A percentile compares a stretch with the other conserved stretches of the same genome.
These are phyloP conservation scores for Boletus tylopilopsis DNA, from an alignment of 768 basidiomycete species.

Conservation along the genomic window DNA sequence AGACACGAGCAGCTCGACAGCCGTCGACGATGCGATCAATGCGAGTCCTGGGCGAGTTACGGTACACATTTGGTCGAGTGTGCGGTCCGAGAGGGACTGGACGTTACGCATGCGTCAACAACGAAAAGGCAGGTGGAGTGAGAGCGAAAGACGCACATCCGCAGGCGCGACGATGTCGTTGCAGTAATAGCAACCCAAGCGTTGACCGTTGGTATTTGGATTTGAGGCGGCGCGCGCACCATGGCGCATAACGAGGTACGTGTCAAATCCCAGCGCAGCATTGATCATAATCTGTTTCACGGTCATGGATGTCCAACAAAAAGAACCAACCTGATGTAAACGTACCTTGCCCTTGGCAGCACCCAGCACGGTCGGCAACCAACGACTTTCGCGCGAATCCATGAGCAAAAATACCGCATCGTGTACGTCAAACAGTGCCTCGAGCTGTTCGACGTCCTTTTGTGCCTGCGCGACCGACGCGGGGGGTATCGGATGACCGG, in stretches of 20 bases:
- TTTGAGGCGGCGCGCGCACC: constrained; percentile 52
- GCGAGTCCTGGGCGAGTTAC: constrained; percentile 95
- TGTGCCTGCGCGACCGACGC: constrained; percentile 52
- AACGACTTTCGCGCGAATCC: constrained; percentile 97
- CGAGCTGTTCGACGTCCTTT: constrained; percentile 69
- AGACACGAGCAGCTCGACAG: constrained; percentile 88
- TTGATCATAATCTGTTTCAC: constrained; percentile 80
- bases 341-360: constrained; percentile 80
- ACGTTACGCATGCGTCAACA: too few species aligned
- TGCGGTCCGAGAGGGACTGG: constrained; percentile 77
- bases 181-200: constrained; percentile 95
- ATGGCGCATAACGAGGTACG: constrained; percentile 95
- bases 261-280: constrained; percentile 93
- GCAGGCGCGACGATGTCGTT: constrained; percentile 97
- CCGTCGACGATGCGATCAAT: constrained; percentile 85
- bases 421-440: constrained; percentile 75
- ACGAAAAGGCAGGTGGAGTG: too few species aligned
- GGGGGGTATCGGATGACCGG: constrained; percentile 86
- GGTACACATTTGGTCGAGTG: constrained; percentile 98
- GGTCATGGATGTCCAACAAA: not conserved
- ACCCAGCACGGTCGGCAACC: constrained; percentile 90
- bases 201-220: constrained; percentile 22
- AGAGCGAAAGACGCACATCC: constrained; percentile 54
- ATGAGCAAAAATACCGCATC: constrained; percentile 92
- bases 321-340: not conserved